These are phyloP conservation scores for Cucurbita maxima DNA, from an alignment of 306 rosid genomes.

Conservation along the genomic window DNA sequence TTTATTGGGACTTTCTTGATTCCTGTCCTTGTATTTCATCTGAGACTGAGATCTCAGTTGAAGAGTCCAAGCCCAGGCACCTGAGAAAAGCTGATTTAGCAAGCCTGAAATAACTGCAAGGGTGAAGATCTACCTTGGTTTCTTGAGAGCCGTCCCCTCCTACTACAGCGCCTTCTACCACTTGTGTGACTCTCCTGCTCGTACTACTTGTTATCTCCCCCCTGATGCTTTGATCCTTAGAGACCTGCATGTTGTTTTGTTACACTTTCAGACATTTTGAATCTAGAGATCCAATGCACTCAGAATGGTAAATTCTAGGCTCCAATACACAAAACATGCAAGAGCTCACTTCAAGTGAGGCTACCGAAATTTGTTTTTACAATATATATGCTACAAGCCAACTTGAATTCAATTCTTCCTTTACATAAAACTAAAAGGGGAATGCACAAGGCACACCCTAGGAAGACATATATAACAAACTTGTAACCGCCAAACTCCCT, in stretches of 20 bases:
- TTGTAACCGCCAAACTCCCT: too few species aligned
- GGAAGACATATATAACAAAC: background rate
- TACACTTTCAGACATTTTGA: background rate
- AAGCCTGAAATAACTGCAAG: constrained; percentile 47
- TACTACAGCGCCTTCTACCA: constrained; percentile 17
- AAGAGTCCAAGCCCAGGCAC: constrained; percentile 61
- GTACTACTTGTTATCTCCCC: constrained; percentile 30
- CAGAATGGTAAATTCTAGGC: background rate
- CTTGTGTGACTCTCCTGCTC: constrained; percentile 28
- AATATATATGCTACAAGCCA: background rate
- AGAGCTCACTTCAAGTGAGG: background rate
- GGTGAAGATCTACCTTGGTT: constrained; percentile 24
- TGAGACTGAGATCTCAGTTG: constrained; percentile 24
- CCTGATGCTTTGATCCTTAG: constrained; percentile 16
- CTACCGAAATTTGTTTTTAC: background rate
- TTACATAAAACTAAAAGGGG: background rate
- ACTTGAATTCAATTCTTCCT: background rate
- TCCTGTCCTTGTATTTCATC: constrained; percentile 26
- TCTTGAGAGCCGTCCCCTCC: constrained; percentile 28
- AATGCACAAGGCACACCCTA: background rate
- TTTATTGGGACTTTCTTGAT: constrained; percentile 15
- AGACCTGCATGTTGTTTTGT: constrained; percentile 23
- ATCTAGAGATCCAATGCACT: background rate
- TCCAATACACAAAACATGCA: background rate
- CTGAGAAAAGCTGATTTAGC: constrained; percentile 67